Evolutionary conservation across 208 protist genomes (phyloP), one percentile per base, ranked within the genome.

Genomic region (Leishmania mexicana): DNA sequence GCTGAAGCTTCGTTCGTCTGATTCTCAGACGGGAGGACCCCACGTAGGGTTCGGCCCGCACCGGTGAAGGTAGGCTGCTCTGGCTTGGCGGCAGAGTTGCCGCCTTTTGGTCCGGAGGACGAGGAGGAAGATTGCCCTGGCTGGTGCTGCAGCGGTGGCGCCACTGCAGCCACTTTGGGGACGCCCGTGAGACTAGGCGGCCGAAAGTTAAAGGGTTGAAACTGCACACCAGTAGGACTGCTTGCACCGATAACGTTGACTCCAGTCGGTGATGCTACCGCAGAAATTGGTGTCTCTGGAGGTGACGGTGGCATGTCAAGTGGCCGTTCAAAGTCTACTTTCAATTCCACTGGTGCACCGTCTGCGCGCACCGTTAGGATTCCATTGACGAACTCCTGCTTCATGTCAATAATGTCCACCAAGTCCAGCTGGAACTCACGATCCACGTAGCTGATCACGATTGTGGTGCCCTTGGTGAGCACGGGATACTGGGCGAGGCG

Each of bases 251-350:
- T 93, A 0, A 95, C 87, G 81, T 97, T 95, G 40, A 75, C 75
- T 19, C 84, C 86, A 10, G 83, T 78, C 45, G 84, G 79, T 21
- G 71, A 70, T 51, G 54, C 70, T 2, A 35, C 68, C 1, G 71
- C 8, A 21, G 78, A 31, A 3, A 81, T 58, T 28, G 85, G 81
- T 3, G 80, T 79, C 58, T 90, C 79, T 7, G 81, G 80, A 6
- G 93, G 94, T 3, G 91, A 94, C 13, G 89, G 88, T 13, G 94
- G 94, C 94, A 97, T 97, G 83, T 98, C 97, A 3, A 97, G 84
- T 10, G 97, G 97, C 10, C 96, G 85, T 54, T 96, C 96, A 88
- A 99, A 99, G 65, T 99, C 97, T 8, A 99, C 96, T 73, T 99
- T 97, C 65, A 99, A 79, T 85, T 99, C 96, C 35, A 95, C 95